Evolutionary conservation across 805 yeast species (phyloP).

Genomic region (Dipodascus geniculatus): DNA sequence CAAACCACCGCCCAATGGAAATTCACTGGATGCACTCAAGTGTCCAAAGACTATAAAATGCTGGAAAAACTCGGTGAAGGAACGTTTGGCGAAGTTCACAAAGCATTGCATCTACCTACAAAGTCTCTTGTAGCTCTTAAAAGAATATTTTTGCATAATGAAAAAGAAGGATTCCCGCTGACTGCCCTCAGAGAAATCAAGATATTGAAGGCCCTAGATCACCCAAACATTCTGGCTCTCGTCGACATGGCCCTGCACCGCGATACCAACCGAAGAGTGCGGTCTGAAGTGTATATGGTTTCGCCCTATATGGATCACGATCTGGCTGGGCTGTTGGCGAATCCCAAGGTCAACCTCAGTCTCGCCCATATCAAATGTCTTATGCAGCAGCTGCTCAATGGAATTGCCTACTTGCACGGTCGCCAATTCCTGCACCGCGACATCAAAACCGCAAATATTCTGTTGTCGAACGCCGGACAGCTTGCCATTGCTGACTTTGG

Average conservation of each 20-base stretch:
- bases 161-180: slow-evolving; percentile 73
- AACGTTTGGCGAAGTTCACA: slow-evolving; percentile 82
- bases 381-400: slow-evolving; percentile 64
- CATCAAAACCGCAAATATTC: slow-evolving; percentile 90
- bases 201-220: slow-evolving; percentile 58
- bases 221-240: slow-evolving; percentile 63
- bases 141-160: slow-evolving; percentile 65
- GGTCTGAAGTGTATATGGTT: slow-evolving; percentile 61
- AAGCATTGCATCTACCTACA: slow-evolving; percentile 47
- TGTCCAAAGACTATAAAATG: slow-evolving; percentile 23
- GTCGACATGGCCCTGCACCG: slow-evolving; percentile 63
- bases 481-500: slow-evolving; percentile 95
- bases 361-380: slow-evolving; percentile 72
- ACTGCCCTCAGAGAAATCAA: slow-evolving; percentile 91
- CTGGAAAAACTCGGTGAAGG: slow-evolving; percentile 56
- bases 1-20: slow-evolving; percentile 3
- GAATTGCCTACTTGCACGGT: slow-evolving; percentile 70
- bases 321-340: slow-evolving; percentile 77
- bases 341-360: slow-evolving; percentile 50
- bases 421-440: slow-evolving; percentile 67
- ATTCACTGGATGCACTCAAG: slow-evolving; percentile 26
- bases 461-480: slow-evolving; percentile 63
- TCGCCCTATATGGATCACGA: slow-evolving; percentile 90
- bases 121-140: slow-evolving; percentile 73
- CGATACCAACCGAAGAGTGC: slow-evolving; percentile 19